These are phyloP conservation scores for Emiliania huxleyi DNA, from an alignment of 78 protist genomes.

Conservation along the genomic window DNA sequence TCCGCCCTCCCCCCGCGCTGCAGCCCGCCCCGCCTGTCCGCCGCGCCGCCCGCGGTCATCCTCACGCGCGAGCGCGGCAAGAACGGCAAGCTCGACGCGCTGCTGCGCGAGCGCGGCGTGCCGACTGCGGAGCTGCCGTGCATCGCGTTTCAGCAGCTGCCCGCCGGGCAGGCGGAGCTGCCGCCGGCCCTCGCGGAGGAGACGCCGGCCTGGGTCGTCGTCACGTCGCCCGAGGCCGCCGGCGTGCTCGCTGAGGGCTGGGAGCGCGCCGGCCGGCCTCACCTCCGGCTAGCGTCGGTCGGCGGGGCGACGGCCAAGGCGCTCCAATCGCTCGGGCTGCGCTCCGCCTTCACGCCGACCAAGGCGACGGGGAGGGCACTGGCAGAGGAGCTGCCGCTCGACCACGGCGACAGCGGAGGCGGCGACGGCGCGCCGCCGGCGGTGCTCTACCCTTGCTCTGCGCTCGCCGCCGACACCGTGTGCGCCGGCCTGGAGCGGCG, in stretches of 20 bases:
- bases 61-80: conserved; percentile 30
- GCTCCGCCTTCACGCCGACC: not conserved
- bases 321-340: not conserved
- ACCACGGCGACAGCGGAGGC: not conserved
- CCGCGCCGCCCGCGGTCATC: too few relatives aligned
- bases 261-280: not conserved
- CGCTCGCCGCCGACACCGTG: not conserved
- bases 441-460: conserved; percentile 17
- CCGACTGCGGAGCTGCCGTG: conserved; percentile 12
- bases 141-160: not conserved
- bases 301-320: not conserved
- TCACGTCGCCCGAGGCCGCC: conserved; percentile 33
- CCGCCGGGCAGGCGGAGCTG: not conserved
- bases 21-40: too few relatives aligned
- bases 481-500: not conserved
- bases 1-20: too few relatives aligned
- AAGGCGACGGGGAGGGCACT: conserved; percentile 21
- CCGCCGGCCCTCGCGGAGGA: not conserved
- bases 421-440: not conserved
- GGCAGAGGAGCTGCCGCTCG: not conserved
- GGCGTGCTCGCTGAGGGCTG: not conserved
- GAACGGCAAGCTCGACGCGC: not conserved
- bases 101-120: not conserved
- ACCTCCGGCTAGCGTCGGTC: conserved; percentile 6
- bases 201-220: not conserved